Conservation (phyloP, 2,329 filamentous ascomycete genomes). For the Lizonia empirigonia region DNA sequence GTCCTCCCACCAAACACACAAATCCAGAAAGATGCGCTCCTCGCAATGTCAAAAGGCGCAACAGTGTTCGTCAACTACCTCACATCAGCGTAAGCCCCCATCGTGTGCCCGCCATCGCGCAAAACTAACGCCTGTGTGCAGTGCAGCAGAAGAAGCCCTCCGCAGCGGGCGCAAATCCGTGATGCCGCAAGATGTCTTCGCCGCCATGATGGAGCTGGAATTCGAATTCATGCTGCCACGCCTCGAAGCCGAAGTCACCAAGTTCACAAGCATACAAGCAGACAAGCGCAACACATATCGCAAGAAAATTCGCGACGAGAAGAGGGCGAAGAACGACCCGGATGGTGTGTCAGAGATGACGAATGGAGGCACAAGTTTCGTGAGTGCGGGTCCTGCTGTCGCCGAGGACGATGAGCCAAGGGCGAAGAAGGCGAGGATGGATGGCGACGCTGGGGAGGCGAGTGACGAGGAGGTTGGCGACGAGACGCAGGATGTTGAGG, state of each 20-base stretch:
- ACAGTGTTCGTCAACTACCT: constrained; percentile 85
- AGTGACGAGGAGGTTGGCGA: constrained; percentile 47
- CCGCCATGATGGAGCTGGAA: constrained; percentile 76
- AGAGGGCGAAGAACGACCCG: constrained; percentile 47
- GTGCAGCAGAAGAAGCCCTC: constrained; percentile 74
- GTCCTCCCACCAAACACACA: constrained; percentile 80
- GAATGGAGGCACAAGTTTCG: constrained; percentile 26
- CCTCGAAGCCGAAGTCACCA: constrained; percentile 76
- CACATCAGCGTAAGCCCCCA: constrained; percentile 67
- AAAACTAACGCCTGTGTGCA: constrained; percentile 41
- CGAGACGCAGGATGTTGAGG: constrained; percentile 52
- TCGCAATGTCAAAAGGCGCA: constrained; percentile 79
- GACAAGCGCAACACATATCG: constrained; percentile 77
- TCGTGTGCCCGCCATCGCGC: neutral
- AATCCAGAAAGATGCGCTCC: constrained; percentile 80
- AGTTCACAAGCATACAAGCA: constrained; percentile 74
- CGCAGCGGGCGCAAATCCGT: constrained; percentile 77
- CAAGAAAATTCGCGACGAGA: constrained; percentile 70
- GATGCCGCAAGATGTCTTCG: constrained; percentile 74
- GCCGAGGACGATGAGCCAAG: constrained; percentile 53
- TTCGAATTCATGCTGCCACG: constrained; percentile 72
- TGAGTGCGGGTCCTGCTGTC: constrained; percentile 7
- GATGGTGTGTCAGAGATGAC: constrained; percentile 9
- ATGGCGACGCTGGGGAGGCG: constrained; percentile 48
- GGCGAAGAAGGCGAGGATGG: constrained; percentile 55